phyloP scores from a whole-genome alignment of 148 eudicot species.

The Nepenthes mirabilis region DNA sequence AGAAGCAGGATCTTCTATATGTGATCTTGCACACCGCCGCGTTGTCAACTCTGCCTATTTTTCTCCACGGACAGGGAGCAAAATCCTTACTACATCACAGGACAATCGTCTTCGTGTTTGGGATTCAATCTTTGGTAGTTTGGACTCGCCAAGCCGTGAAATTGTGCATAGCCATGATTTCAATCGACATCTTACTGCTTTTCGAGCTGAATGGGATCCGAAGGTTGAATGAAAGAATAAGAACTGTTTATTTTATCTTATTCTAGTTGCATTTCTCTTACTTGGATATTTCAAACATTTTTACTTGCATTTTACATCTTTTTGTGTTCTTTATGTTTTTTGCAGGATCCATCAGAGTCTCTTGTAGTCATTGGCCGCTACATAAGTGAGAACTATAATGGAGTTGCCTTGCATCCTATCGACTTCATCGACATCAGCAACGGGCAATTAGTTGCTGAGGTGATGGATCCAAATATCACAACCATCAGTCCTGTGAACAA shows the following conservation, averaged over 20 bases:
- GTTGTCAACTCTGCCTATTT: slow-evolving; percentile 96
- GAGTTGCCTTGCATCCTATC: slow-evolving; percentile 83
- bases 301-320: neutral
- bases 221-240: slow-evolving; percentile 36
- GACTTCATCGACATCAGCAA: slow-evolving; percentile 85
- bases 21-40: slow-evolving; percentile 62
- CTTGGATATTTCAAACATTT: neutral
- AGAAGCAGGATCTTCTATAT: slow-evolving; percentile 59
- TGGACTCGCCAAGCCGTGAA: slow-evolving; percentile 89
- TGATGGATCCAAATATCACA: slow-evolving; percentile 82
- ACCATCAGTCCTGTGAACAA: slow-evolving; percentile 94
- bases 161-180: slow-evolving; percentile 98
- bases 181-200: slow-evolving; percentile 83
- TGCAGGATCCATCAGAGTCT: slow-evolving; percentile 87
- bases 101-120: slow-evolving; percentile 91
- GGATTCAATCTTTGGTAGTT: slow-evolving; percentile 71
- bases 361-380: slow-evolving; percentile 92
- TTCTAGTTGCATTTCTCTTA: neutral
- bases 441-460: slow-evolving; percentile 88
- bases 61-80: slow-evolving; percentile 83
- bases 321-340: neutral
- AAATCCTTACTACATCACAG: slow-evolving; percentile 84
- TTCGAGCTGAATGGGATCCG: slow-evolving; percentile 99
- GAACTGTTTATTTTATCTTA: neutral
- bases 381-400: slow-evolving; percentile 87